Evolutionary conservation across 768 basidiomycete genomes (phyloP).

Genomic region (Podaxis mareebaensis): DNA sequence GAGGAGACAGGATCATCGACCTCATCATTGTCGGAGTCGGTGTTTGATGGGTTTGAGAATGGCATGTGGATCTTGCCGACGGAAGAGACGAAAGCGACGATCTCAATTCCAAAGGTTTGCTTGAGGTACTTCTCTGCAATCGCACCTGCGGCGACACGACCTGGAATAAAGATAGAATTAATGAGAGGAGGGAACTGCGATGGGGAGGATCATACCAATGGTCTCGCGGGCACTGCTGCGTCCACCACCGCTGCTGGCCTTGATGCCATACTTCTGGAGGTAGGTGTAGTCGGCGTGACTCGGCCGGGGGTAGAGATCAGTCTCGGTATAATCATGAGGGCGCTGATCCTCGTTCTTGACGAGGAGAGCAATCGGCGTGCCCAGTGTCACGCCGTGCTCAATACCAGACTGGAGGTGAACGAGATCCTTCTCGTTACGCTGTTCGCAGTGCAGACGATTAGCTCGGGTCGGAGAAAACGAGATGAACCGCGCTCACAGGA

Average conservation of each 20-base stretch:
- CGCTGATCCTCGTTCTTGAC: conserved; percentile 98
- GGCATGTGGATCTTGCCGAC: conserved; percentile 93
- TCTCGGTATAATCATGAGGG: conserved; percentile 98
- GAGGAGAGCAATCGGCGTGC: conserved; percentile 95
- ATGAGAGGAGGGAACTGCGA: background rate
- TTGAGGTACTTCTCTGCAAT: conserved; percentile 97
- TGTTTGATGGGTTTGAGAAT: conserved; percentile 42
- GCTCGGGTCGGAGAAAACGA: conserved; percentile 2
- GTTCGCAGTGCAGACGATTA: conserved; percentile 5
- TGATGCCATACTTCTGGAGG: conserved; percentile 94
- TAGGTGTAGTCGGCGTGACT: conserved; percentile 99
- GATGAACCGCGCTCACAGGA: conserved; percentile 57
- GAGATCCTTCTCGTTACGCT: conserved; percentile 95
- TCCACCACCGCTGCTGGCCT: conserved; percentile 96
- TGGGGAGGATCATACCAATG: conserved; percentile 58
- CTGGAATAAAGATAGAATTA: conserved; percentile 34
- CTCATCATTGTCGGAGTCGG: conserved; percentile 58
- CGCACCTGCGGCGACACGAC: conserved; percentile 95
- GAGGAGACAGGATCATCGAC: conserved; percentile 75
- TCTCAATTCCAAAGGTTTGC: conserved; percentile 84
- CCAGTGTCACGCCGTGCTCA: conserved; percentile 93
- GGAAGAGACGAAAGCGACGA: conserved; percentile 95
- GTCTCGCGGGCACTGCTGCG: conserved; percentile 95
- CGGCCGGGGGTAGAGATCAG: conserved; percentile 95
- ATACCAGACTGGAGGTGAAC: conserved; percentile 93